phyloP scores from a whole-genome alignment of 2,329 filamentous ascomycete genomes.

The Trichoderma asperellum region DNA sequence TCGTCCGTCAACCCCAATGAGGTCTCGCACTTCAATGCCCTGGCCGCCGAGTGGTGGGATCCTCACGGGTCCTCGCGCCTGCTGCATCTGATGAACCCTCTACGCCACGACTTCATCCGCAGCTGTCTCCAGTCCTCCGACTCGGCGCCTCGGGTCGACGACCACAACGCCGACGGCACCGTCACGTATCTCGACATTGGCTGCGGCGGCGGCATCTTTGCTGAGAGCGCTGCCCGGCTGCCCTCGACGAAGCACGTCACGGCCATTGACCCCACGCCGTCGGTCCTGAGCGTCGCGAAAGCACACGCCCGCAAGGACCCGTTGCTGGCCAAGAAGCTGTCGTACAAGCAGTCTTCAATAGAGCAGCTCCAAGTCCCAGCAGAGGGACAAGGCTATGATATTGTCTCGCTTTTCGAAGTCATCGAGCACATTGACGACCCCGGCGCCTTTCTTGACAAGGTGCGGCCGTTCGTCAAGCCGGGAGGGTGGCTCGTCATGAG shows the following conservation, averaged over 20 bases:
- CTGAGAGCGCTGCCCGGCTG: constrained; percentile 79
- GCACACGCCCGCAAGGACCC: constrained; percentile 78
- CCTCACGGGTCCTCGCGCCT: constrained; percentile 88
- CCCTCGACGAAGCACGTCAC: constrained; percentile 66
- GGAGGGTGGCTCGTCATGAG: constrained; percentile 92
- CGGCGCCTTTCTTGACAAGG: constrained; percentile 70
- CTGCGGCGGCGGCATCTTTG: constrained; percentile 95
- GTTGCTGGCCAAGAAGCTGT: constrained; percentile 63
- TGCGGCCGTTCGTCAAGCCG: constrained; percentile 77
- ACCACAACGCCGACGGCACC: constrained; percentile 36
- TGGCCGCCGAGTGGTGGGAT: constrained; percentile 97
- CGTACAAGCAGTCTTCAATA: constrained; percentile 76
- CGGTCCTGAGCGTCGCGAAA: constrained; percentile 74
- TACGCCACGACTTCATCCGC: constrained; percentile 89
- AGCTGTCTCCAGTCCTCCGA: constrained; percentile 63
- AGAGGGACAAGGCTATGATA: constrained; percentile 62
- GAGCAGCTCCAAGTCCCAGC: constrained; percentile 63
- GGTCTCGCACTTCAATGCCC: constrained; percentile 90
- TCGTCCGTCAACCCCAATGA: constrained; percentile 86
- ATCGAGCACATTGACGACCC: constrained; percentile 87
- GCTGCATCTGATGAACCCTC: constrained; percentile 96
- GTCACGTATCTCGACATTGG: constrained; percentile 86
- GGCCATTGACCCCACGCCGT: constrained; percentile 76
- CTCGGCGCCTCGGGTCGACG: constrained; percentile 42
- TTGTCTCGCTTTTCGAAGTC: constrained; percentile 91